Base-by-base conservation (phyloP, 306 rosid genomes). In the Begonia fuchsioides region DNA sequence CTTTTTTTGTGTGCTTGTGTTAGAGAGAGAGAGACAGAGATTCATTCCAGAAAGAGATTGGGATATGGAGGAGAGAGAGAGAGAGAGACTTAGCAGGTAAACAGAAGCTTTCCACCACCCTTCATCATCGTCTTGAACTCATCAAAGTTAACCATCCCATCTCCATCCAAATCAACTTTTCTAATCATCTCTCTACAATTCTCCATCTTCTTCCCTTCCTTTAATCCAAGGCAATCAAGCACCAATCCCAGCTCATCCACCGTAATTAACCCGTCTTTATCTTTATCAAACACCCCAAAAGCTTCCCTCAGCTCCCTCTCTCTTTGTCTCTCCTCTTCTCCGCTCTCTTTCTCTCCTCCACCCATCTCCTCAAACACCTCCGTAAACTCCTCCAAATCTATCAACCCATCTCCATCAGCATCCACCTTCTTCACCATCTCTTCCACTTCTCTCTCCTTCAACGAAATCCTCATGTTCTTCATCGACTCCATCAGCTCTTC, bases 121-220 rank as follows among this genome's bases (percentile, higher is more conserved):
- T 80, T 87, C 96, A 87, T 83, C 96, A 87, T 87, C 43, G 78
- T 85, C 78, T 65, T 77, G 51, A 87, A 87, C 69, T 87, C 96
- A 18, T 65, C 72, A 52, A 55, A 87, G 47, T 87, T 74, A 4
- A 87, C 96, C 85, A 61, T 75, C 0, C 94, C 96, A 69, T 87
- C 93, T 2, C 96, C 96, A 26, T 87, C 96, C 5, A 63, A 82
- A 40, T 87, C 96, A 6, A 87, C 93, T 58, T 76, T 87, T 76
- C 55, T 68, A n/a, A 83, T 87, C 94, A 87, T 87, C 68, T 52
- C 73, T 79, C 63, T 80, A 74, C 96, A 87, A 20, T 87, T 94
- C 48, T 87, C 94, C 0, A 44, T 60, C 0, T 82, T 65, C 55
- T 93, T 61, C 43, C 96, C 96, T 16, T 87, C 94, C 20, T 78